A percentile compares a stretch with the other conserved stretches of the same genome.
Conservation (phyloP, 78 protist species). For the Pigoraptor vietnamica region DNA sequence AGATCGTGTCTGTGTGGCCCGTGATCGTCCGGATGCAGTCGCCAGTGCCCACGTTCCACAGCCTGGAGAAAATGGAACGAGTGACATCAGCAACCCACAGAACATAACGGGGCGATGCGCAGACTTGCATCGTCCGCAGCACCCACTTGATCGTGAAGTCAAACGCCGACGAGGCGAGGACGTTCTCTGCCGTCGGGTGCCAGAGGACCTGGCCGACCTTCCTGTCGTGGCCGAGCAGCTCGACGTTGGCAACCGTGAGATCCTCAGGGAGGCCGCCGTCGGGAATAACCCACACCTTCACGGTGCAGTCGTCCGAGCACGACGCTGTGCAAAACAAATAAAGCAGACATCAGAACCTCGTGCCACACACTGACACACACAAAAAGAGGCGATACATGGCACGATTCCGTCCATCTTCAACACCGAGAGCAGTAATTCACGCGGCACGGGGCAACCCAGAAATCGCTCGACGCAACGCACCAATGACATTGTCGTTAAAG, state of each 20-base stretch:
- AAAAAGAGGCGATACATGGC: no score
- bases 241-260: slow-evolving; percentile 42
- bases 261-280: slow-evolving; percentile 69
- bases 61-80: slow-evolving; percentile 3
- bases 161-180: slow-evolving; percentile 59
- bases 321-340: slow-evolving; percentile 45
- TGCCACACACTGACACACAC: neutral
- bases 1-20: slow-evolving; percentile 65
- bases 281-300: slow-evolving; percentile 88
- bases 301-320: slow-evolving; percentile 89
- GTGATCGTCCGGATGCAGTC: slow-evolving; percentile 10
- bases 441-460: no score
- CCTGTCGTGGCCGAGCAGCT: slow-evolving; percentile 84
- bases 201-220: slow-evolving; percentile 71
- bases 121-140: neutral
- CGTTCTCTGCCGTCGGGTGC: slow-evolving; percentile 90
- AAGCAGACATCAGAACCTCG: neutral
- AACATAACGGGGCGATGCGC: neutral
- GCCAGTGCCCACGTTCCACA: slow-evolving; percentile 89
- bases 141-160: neutral
- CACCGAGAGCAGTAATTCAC: no score
- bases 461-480: no score
- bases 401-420: no score
- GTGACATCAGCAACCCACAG: neutral
- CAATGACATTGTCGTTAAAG: slow-evolving; percentile 85